phyloP scores from a whole-genome alignment of 495 filamentous ascomycete genomes.

The Apodospora peruviana region DNA sequence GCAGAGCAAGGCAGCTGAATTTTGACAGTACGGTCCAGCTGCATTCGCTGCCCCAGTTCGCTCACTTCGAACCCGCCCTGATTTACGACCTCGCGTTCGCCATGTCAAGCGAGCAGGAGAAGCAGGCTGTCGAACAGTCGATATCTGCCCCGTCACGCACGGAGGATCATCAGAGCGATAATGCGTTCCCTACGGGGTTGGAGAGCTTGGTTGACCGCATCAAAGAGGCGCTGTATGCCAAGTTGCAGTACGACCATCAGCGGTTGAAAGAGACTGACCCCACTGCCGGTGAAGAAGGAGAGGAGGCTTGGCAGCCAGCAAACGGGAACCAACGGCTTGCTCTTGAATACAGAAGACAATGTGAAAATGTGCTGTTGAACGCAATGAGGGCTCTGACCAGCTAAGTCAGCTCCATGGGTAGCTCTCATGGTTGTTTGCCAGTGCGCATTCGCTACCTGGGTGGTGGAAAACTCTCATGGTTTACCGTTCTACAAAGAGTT shows the following conservation, averaged over 20 bases:
- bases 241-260: constrained; percentile 23
- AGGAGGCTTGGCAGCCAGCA: constrained; percentile 7
- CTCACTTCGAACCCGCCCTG: constrained; percentile 38
- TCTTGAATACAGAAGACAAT: constrained; percentile 34
- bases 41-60: constrained; percentile 28
- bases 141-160: too few species aligned
- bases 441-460: too few species aligned
- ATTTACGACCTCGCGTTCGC: constrained; percentile 25
- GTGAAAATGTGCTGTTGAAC: not conserved
- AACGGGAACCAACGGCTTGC: constrained; percentile 38
- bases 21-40: constrained; percentile 2
- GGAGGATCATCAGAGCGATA: too few species aligned
- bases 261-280: constrained; percentile 27
- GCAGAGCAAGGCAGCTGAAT: constrained; percentile 20
- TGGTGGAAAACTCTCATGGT: too few species aligned
- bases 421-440: too few species aligned
- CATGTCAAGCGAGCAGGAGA: constrained; percentile 13
- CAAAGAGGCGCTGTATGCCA: constrained; percentile 17
- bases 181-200: not conserved
- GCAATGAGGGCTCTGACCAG: too few species aligned
- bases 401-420: too few species aligned
- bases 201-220: constrained; percentile 16
- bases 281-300: constrained; percentile 22
- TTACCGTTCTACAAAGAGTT: too few species aligned
- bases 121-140: constrained; percentile 4